Evolutionary conservation across 139 green algal species (phyloP).

Genomic region (Penium margaritaceum): DNA sequence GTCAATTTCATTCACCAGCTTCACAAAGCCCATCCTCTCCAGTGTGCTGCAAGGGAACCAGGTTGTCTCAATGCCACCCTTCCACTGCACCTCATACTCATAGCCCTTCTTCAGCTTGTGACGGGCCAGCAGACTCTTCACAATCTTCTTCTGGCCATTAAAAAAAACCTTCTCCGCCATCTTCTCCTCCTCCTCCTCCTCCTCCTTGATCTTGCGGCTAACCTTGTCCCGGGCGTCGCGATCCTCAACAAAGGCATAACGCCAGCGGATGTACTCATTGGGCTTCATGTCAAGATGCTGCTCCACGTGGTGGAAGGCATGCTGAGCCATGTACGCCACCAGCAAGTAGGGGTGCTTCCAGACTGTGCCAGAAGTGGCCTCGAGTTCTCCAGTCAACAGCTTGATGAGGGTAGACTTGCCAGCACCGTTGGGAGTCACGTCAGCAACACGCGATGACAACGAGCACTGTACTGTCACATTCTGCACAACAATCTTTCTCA

Average conservation of each 20-base stretch:
- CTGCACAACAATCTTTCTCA: constrained; percentile 58
- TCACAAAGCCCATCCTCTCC: constrained; percentile 74
- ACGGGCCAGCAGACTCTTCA: constrained; percentile 13
- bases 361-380: constrained; percentile 56
- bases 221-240: constrained; percentile 71
- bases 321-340: constrained; percentile 65
- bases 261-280: constrained; percentile 93
- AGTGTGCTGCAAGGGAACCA: constrained; percentile 54
- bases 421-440: constrained; percentile 74
- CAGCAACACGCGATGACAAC: constrained; percentile 72
- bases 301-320: constrained; percentile 71
- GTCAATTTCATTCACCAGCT: constrained; percentile 80
- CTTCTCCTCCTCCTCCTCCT: constrained; percentile 81
- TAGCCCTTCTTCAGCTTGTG: constrained; percentile 32
- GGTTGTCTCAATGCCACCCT: constrained; percentile 8
- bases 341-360: constrained; percentile 67
- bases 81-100: constrained; percentile 53
- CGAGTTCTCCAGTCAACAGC: constrained; percentile 71
- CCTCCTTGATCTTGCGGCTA: constrained; percentile 54
- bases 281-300: constrained; percentile 79
- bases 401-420: constrained; percentile 91
- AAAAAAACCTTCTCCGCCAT: constrained; percentile 62
- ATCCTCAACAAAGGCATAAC: constrained; percentile 81
- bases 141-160: constrained; percentile 29
- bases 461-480: constrained; percentile 51